phyloP scores from a whole-genome alignment of 2,329 filamentous ascomycete genomes.

The Orbilia brochopaga region DNA sequence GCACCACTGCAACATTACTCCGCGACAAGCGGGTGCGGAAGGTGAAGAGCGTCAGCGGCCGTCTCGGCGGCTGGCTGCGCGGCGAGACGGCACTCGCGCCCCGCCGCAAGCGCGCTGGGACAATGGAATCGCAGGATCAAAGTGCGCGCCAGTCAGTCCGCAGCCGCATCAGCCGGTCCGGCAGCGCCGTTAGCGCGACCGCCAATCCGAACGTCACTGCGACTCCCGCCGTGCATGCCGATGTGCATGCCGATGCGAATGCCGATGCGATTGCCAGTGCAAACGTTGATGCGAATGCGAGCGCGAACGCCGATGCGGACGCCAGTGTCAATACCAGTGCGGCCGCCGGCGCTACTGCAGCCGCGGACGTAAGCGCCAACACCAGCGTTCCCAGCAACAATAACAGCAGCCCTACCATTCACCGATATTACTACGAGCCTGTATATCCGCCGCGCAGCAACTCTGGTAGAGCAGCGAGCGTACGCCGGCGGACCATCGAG shows the following conservation, averaged over 20 bases:
- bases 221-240: no score
- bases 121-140: slow-evolving; percentile 24
- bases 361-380: no score
- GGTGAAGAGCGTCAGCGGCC: slow-evolving; percentile 40
- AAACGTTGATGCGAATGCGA: neutral
- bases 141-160: slow-evolving; percentile 24
- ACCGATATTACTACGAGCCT: neutral
- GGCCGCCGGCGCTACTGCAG: neutral
- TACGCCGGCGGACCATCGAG: slow-evolving; percentile 18
- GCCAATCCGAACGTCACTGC: slow-evolving; percentile 21
- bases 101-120: slow-evolving; percentile 36
- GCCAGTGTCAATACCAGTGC: neutral
- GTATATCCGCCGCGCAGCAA: neutral
- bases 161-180: slow-evolving; percentile 26
- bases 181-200: slow-evolving; percentile 23
- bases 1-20: neutral
- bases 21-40: slow-evolving; percentile 39
- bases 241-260: neutral
- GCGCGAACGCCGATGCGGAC: slow-evolving; percentile 12
- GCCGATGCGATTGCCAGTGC: neutral
- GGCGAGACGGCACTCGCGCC: slow-evolving; percentile 18
- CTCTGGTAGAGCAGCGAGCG: neutral
- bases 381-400: no score
- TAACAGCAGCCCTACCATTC: neutral
- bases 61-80: slow-evolving; percentile 42